A percentile compares a stretch with the other conserved stretches of the same genome.
phyloP scores from a whole-genome alignment of 2,329 filamentous ascomycete species.

The Clonostachys chloroleuca region DNA sequence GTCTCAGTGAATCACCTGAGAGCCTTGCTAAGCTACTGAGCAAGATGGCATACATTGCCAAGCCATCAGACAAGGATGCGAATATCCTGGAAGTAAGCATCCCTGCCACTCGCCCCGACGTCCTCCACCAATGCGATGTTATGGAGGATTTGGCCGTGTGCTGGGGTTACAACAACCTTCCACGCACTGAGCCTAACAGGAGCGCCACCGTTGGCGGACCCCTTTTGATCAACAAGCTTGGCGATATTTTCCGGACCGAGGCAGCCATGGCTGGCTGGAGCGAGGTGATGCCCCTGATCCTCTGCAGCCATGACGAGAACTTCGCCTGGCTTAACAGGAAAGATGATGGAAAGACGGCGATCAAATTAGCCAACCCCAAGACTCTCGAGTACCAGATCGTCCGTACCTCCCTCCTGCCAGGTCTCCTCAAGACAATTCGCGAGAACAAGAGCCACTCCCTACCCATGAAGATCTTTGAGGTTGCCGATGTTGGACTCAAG shows the following conservation, averaged over 20 bases:
- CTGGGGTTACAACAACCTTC: conserved; percentile 96
- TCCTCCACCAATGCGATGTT: conserved; percentile 94
- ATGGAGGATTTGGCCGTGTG: conserved; percentile 98
- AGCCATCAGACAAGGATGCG: conserved; percentile 63
- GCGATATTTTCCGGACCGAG: conserved; percentile 85
- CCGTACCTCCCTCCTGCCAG: conserved; percentile 79
- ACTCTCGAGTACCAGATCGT: conserved; percentile 92
- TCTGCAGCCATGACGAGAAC: conserved; percentile 98
- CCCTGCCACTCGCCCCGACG: conserved; percentile 86
- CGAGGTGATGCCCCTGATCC: conserved; percentile 91
- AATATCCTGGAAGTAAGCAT: conserved; percentile 78
- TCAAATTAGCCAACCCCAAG: conserved; percentile 88
- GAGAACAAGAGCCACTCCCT: conserved; percentile 89
- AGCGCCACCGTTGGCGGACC: conserved; percentile 83
- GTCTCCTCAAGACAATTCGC: conserved; percentile 86
- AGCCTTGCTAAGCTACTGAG: conserved; percentile 75
- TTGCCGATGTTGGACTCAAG: conserved; percentile 88
- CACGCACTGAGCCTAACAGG: conserved; percentile 80
- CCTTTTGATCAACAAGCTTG: conserved; percentile 88
- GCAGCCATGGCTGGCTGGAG: conserved; percentile 93
- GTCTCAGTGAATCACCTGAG: conserved; percentile 69
- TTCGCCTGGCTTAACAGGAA: conserved; percentile 90
- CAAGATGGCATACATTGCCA: conserved; percentile 85
- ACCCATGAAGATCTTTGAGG: conserved; percentile 90
- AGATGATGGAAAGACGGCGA: conserved; percentile 78